These are phyloP conservation scores for Spirogloea muscicola DNA, from an alignment of 139 green algal species.

Conservation along the genomic window DNA sequence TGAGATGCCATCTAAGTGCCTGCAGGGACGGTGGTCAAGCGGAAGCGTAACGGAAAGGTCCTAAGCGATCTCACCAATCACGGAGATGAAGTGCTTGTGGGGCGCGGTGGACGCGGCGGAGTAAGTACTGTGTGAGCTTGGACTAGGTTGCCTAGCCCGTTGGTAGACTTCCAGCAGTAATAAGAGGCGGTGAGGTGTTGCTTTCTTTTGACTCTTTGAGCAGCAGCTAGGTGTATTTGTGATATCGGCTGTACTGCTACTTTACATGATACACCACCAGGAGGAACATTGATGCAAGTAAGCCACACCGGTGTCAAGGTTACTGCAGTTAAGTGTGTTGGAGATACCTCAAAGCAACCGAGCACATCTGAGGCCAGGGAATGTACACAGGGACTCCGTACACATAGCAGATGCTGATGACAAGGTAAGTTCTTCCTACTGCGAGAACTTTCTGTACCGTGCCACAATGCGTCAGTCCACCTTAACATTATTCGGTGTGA, in stretches of 20 bases:
- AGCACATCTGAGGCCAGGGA: constrained; percentile 3
- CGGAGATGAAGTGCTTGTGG: constrained; percentile 39
- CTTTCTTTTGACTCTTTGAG: too few relatives aligned
- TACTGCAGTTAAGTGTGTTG: constrained; percentile 25
- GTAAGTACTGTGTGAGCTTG: constrained; percentile 27
- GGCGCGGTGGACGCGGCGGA: constrained; percentile 27
- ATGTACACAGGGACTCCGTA: background rate
- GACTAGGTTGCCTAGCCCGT: too few relatives aligned
- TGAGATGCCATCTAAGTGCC: constrained; percentile 1
- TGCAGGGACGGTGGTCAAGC: constrained; percentile 50
- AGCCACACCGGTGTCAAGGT: too few relatives aligned
- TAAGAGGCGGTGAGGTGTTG: too few relatives aligned
- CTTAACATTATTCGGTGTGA: too few relatives aligned
- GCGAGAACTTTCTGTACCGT: too few relatives aligned
- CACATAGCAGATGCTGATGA: constrained; percentile 1
- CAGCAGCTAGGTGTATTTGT: too few relatives aligned
- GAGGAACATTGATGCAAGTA: too few relatives aligned
- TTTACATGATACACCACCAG: too few relatives aligned
- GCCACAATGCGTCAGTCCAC: too few relatives aligned
- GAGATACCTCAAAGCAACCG: constrained; percentile 11
- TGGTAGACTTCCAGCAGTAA: too few relatives aligned
- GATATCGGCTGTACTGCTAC: too few relatives aligned
- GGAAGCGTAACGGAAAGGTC: constrained; percentile 37
- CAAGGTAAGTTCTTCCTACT: constrained; percentile 10
- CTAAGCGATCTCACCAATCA: constrained; percentile 35